A percentile compares a stretch with the other conserved stretches of the same genome.
phyloP scores from a whole-genome alignment of 768 basidiomycete species.

The Psilocybe azurescens region DNA sequence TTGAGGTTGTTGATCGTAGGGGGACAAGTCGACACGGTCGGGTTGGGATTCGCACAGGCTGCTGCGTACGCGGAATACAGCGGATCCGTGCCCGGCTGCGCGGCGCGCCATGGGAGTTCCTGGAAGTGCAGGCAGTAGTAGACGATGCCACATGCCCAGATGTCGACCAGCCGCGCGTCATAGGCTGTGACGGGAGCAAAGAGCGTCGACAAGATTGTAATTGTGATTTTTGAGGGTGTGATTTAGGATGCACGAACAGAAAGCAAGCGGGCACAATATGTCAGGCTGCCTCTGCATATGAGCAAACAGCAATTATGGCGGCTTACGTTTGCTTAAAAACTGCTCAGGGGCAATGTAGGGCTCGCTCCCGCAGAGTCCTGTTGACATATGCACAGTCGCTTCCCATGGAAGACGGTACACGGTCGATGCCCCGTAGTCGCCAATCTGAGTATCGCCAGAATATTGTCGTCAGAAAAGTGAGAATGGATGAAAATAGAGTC shows the following conservation, averaged over 20 bases:
- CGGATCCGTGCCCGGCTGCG: constrained; percentile 74
- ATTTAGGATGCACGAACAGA: constrained; percentile 10
- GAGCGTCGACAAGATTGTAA: not conserved
- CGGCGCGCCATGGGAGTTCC: constrained; percentile 97
- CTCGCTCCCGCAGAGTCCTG: constrained; percentile 96
- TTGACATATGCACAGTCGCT: constrained; percentile 94
- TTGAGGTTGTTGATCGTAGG: constrained; percentile 88
- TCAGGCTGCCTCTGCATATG: constrained; percentile 33
- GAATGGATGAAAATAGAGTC: not conserved
- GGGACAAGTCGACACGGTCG: constrained; percentile 50
- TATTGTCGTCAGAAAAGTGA: not conserved
- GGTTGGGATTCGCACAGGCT: constrained; percentile 54
- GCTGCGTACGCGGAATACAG: constrained; percentile 81
- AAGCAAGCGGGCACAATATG: constrained; percentile 30
- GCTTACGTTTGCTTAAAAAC: constrained; percentile 95
- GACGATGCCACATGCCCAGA: constrained; percentile 97
- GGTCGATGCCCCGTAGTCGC: constrained; percentile 98
- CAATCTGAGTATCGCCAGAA: constrained; percentile 63
- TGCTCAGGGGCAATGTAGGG: constrained; percentile 99
- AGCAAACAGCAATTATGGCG: constrained; percentile 32
- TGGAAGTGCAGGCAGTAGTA: constrained; percentile 99
- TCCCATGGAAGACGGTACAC: constrained; percentile 99
- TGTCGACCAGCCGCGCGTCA: constrained; percentile 95
- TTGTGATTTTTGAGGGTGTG: not conserved
- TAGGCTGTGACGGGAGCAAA: constrained; percentile 66